phyloP scores from a whole-genome alignment of 257 asterid species.

The Gynochthodes officinalis region DNA sequence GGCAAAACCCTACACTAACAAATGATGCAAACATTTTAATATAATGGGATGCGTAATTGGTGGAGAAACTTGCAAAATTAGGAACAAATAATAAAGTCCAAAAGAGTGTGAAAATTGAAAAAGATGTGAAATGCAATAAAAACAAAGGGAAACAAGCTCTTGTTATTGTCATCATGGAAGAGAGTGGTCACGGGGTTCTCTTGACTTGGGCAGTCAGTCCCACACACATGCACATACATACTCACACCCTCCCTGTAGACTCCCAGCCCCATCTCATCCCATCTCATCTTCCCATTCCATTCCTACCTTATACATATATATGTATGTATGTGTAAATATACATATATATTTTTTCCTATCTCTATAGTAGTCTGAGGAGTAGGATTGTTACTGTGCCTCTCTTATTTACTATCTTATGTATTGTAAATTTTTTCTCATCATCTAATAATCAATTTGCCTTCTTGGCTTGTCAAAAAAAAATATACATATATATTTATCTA shows the following conservation, averaged over 20 bases:
- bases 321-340: neutral
- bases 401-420: no score
- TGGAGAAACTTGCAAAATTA: neutral
- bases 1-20: no score
- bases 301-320: neutral
- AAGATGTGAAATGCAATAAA: constrained; percentile 20
- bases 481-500: no score
- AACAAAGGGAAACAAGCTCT: constrained; percentile 30
- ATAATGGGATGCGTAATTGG: neutral
- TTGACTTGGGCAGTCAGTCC: constrained; percentile 44
- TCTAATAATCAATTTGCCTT: no score
- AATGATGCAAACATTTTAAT: no score
- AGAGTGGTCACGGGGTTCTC: constrained; percentile 64
- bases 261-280: constrained; percentile 25
- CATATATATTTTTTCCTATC: no score
- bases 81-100: no score
- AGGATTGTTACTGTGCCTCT: no score
- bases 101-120: constrained; percentile 11
- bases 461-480: no score
- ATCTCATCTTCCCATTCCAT: neutral
- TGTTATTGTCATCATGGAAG: constrained; percentile 39
- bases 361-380: no score
- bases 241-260: constrained; percentile 13
- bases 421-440: no score
- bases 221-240: constrained; percentile 19